These are phyloP conservation scores for Xylaria digitata DNA, from an alignment of 2,329 filamentous ascomycete species.

Conservation along the genomic window DNA sequence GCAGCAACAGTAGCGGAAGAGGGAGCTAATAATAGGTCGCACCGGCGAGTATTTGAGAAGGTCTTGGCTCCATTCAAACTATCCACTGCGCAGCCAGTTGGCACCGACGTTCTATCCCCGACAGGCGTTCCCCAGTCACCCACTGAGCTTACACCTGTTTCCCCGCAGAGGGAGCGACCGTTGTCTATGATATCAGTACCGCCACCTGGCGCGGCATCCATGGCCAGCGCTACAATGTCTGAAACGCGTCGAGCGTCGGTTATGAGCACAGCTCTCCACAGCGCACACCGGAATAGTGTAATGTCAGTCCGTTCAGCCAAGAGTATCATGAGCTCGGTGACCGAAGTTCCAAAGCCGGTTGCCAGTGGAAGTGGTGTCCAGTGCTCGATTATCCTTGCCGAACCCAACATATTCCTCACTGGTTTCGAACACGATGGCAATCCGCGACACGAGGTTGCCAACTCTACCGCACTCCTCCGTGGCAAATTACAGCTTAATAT, in stretches of 20 bases:
- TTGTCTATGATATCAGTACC: conserved; percentile 46
- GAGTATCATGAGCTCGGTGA: conserved; percentile 63
- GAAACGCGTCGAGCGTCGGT: conserved; percentile 47
- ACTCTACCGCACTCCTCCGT: conserved; percentile 81
- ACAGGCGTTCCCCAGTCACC: conserved; percentile 32
- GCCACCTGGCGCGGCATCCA: conserved; percentile 38
- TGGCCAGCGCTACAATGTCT: conserved; percentile 46
- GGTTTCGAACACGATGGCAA: conserved; percentile 80
- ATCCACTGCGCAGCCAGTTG: conserved; percentile 41
- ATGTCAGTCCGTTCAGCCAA: conserved; percentile 65
- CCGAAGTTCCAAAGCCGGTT: conserved; percentile 76
- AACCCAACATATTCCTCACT: conserved; percentile 82
- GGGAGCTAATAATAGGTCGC: conserved; percentile 46
- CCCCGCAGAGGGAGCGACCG: conserved; percentile 36
- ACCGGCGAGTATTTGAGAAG: conserved; percentile 51
- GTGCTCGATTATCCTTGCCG: conserved; percentile 79
- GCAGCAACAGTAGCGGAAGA: conserved; percentile 23
- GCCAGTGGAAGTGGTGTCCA: conserved; percentile 80
- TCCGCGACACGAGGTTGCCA: conserved; percentile 65
- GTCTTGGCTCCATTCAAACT: conserved; percentile 50
- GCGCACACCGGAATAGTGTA: conserved; percentile 60
- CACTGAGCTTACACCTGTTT: conserved; percentile 34
- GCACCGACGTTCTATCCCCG: conserved; percentile 36
- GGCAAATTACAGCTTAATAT: conserved; percentile 85
- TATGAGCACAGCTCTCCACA: conserved; percentile 43